Evolutionary conservation across 2,329 filamentous ascomycete species (phyloP), one percentile per base, ranked within the genome.

Genomic region (Xylaria sp.): DNA sequence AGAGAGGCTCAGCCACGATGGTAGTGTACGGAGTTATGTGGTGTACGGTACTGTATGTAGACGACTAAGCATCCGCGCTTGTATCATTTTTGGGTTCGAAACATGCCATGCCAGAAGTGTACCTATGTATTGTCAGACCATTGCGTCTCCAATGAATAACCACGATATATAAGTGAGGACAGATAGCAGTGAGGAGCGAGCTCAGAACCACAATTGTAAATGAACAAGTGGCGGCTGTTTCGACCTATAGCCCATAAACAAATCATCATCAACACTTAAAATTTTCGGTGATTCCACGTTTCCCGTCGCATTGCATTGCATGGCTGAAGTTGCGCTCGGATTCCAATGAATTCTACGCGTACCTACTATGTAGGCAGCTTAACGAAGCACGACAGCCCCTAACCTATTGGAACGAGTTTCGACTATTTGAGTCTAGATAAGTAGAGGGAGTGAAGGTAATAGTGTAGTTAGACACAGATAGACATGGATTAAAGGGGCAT

Each of bases 271-370:
- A 3, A 35, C 5, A 47, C 18, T 29, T 47, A 25, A 55, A 51
- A 35, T 35, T 35, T 35, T 48, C 57, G 53, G 55, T 68, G 66
- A 61, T 48, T 68, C 66, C 62, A 69, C 62, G 62, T 69, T 65
- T 65, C 51, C 64, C 66, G 62, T 68, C 62, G 62, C 62, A 66
- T 69, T 64, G 66, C 66, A 68, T 68, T 65, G 66, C 61, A 65
- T 68, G 5, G 42, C 23, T 27, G 35, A 42, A 69, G 66, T 54
- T 69, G 62, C 66, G 21, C 42, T 54, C 44, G n/a, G 66, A 59
- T 69, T 69, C 66, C 37, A 69, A 69, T 44, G 53, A 53, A 65
- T 69, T 69, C 66, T 62, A 62, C 61, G 62, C 40, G 27, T 53
- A 58, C 40, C 25, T 53, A 58, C n/a, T n/a, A n/a, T n/a, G n/a